phyloP scores from a whole-genome alignment of 495 filamentous ascomycete species.

The Trichoderma asperelloides region DNA sequence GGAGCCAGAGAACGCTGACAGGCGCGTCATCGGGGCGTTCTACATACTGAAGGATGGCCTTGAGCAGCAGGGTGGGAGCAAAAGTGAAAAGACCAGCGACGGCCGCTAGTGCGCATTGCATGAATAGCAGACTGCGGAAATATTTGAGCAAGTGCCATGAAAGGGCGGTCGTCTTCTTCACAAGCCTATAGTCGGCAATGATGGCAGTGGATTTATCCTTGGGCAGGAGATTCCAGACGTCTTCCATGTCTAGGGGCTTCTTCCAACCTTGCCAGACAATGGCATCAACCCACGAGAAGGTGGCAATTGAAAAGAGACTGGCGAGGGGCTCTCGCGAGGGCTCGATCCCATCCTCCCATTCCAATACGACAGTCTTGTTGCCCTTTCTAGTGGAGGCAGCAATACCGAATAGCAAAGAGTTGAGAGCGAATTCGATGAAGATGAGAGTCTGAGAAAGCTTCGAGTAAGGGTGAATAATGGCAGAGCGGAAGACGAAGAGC shows the following conservation, averaged over 20 bases:
- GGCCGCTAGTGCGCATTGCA: constrained; percentile 72
- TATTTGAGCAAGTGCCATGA: constrained; percentile 74
- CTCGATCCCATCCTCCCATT: constrained; percentile 78
- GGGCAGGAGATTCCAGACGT: constrained; percentile 86
- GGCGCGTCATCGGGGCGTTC: constrained; percentile 73
- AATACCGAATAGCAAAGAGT: constrained; percentile 62
- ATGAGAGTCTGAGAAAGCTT: constrained; percentile 49
- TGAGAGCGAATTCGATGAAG: constrained; percentile 63
- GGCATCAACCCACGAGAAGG: constrained; percentile 83
- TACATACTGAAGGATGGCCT: constrained; percentile 85
- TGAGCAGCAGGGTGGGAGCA: constrained; percentile 81
- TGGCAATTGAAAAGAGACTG: constrained; percentile 77
- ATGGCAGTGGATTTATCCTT: constrained; percentile 79
- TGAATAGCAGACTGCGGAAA: constrained; percentile 67
- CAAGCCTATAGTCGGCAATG: constrained; percentile 70
- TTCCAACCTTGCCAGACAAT: constrained; percentile 88
- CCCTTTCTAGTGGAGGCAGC: constrained; percentile 78
- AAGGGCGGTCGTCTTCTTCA: constrained; percentile 74
- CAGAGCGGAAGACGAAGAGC: constrained; percentile 71
- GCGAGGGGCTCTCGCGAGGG: constrained; percentile 79
- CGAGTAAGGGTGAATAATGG: constrained; percentile 69
- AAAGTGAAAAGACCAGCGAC: constrained; percentile 77
- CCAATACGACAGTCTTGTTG: constrained; percentile 78
- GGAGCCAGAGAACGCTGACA: constrained; percentile 89
- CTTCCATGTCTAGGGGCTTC: constrained; percentile 68